These are phyloP conservation scores for Zasmidium citrigriseum DNA, from an alignment of 2,329 filamentous ascomycete species.

Conservation along the genomic window DNA sequence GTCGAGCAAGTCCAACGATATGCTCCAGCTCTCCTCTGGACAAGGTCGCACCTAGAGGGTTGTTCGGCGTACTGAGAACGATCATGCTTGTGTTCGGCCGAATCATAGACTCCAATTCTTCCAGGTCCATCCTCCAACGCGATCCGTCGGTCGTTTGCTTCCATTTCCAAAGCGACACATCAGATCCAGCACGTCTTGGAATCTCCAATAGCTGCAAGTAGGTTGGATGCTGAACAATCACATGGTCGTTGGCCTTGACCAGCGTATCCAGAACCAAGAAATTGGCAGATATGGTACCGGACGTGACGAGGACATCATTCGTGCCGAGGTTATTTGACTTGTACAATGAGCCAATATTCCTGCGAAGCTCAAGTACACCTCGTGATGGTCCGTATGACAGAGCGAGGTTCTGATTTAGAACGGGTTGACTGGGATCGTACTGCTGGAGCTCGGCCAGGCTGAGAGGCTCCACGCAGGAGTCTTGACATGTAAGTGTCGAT, in stretches of 20 bases:
- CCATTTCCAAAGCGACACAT: constrained; percentile 9
- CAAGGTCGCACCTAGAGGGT: not conserved
- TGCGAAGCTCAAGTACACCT: not conserved
- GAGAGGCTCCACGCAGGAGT: constrained; percentile 6
- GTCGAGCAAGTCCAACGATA: not conserved
- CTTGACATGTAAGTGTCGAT: too few relatives aligned
- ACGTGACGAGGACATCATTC: constrained; percentile 3
- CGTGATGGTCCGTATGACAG: constrained; percentile 4
- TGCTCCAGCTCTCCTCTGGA: not conserved
- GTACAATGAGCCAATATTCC: not conserved
- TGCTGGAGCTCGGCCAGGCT: constrained; percentile 5
- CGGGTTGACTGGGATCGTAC: not conserved
- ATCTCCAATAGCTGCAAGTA: constrained; percentile 8
- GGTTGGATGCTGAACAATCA: constrained; percentile 6
- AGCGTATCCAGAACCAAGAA: constrained; percentile 4
- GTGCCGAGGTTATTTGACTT: not conserved
- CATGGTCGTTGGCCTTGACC: constrained; percentile 2
- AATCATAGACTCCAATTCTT: constrained; percentile 1
- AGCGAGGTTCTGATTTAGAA: not conserved
- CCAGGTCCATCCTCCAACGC: constrained; percentile 4
- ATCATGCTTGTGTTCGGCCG: not conserved
- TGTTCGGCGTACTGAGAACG: constrained; percentile 6
- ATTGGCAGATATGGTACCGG: constrained; percentile 8
- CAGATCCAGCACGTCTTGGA: constrained; percentile 6
- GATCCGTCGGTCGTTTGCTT: not conserved